Conservation (phyloP, 2,329 filamentous ascomycete genomes). For the Aspergillus floridensis region DNA sequence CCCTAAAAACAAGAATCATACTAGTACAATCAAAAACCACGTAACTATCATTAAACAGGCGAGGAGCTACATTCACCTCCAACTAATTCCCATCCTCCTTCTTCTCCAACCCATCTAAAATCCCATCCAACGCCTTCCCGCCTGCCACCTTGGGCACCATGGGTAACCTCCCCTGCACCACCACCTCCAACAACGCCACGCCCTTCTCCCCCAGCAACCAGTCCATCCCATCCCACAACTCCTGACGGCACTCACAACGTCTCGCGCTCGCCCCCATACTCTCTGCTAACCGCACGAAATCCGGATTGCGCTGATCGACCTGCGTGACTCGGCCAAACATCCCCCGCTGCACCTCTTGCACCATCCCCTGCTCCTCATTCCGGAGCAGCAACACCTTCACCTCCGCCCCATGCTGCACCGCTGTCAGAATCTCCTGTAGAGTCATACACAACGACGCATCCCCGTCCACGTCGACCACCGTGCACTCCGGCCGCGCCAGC, state of each 20-base stretch:
- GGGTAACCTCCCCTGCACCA: neutral
- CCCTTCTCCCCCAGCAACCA: neutral
- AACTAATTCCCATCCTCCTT: too few species aligned
- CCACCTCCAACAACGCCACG: neutral
- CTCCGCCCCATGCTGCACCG: neutral
- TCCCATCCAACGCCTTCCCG: neutral
- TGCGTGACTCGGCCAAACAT: neutral
- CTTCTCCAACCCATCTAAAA: neutral
- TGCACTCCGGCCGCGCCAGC: conserved; percentile 70
- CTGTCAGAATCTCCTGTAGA: neutral
- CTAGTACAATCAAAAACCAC: too few species aligned
- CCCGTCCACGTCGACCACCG: conserved; percentile 91
- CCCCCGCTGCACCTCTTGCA: neutral
- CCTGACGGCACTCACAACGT: neutral
- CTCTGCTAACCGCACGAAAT: neutral
- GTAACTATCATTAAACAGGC: too few species aligned
- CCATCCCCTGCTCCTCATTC: conserved; percentile 2
- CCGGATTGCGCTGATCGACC: neutral
- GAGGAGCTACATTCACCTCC: too few species aligned
- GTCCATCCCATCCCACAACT: neutral
- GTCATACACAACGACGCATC: conserved; percentile 78
- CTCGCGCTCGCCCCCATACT: conserved; percentile 5
- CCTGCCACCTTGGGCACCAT: neutral
- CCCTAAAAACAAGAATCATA: too few species aligned
- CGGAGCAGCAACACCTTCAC: neutral